Conservation (phyloP, 179 eudicot genomes). For the Pouteria campechiana region DNA sequence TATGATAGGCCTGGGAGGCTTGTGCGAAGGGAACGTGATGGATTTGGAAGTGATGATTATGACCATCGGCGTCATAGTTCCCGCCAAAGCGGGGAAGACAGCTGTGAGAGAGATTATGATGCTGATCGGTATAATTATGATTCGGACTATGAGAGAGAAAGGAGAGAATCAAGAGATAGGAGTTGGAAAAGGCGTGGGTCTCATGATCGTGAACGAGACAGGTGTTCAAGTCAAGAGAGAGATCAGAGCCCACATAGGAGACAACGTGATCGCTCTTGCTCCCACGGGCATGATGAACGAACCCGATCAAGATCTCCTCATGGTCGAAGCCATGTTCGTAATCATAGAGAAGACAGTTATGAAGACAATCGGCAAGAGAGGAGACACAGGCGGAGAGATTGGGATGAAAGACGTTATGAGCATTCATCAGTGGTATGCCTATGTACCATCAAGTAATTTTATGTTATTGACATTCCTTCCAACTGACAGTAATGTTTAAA, state of each 20-base stretch:
- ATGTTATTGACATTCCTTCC: no score
- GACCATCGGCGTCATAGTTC: slow-evolving; percentile 49
- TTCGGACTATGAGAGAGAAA: slow-evolving; percentile 76
- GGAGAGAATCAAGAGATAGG: slow-evolving; percentile 67
- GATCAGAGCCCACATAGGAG: slow-evolving; percentile 69
- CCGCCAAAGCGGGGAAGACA: slow-evolving; percentile 44
- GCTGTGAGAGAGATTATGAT: slow-evolving; percentile 84
- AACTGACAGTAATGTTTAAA: no score
- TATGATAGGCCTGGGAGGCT: slow-evolving; percentile 59
- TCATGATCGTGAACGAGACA: slow-evolving; percentile 72
- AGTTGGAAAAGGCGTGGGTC: slow-evolving; percentile 84
- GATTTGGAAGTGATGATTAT: slow-evolving; percentile 65
- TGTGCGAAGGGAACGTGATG: slow-evolving; percentile 62
- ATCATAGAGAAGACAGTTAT: slow-evolving; percentile 76
- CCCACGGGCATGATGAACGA: slow-evolving; percentile 69
- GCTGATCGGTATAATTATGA: slow-evolving; percentile 77
- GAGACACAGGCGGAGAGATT: slow-evolving; percentile 65
- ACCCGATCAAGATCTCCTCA: slow-evolving; percentile 76
- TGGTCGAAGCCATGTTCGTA: slow-evolving; percentile 69
- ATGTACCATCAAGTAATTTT: no score
- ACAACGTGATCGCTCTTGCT: slow-evolving; percentile 65
- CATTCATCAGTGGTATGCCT: slow-evolving; percentile 51
- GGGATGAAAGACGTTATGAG: slow-evolving; percentile 62
- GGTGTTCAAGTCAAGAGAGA: slow-evolving; percentile 56
- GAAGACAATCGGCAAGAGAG: slow-evolving; percentile 63